These are phyloP conservation scores for Escovopsis sp. DNA, from an alignment of 2,329 filamentous ascomycete species.

Conservation along the genomic window DNA sequence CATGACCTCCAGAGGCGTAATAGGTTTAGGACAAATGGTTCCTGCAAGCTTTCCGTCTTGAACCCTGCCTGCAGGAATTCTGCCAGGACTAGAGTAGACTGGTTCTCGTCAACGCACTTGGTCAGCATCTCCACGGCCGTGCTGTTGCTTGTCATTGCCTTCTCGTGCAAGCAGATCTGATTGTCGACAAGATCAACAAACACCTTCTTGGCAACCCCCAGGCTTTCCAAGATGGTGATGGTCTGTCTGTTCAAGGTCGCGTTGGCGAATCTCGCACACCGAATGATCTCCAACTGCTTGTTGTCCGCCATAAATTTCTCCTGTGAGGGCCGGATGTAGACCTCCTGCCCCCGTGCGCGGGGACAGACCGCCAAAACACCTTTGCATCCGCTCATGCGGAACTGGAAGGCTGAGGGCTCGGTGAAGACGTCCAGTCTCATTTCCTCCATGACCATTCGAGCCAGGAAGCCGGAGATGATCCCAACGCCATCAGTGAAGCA, in stretches of 20 bases:
- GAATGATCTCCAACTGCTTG: slow-evolving; percentile 70
- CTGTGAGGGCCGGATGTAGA: slow-evolving; percentile 73
- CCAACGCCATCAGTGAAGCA: slow-evolving; percentile 88
- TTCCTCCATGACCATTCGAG: slow-evolving; percentile 57
- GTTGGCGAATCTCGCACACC: slow-evolving; percentile 58
- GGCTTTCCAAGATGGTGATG: slow-evolving; percentile 66
- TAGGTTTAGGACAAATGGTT: slow-evolving; percentile 72
- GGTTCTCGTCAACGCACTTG: slow-evolving; percentile 72
- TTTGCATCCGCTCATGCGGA: slow-evolving; percentile 84
- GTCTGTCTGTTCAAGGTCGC: slow-evolving; percentile 82
- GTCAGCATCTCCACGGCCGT: slow-evolving; percentile 55
- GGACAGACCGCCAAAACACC: slow-evolving; percentile 70
- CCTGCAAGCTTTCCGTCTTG: slow-evolving; percentile 41
- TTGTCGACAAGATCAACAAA: slow-evolving; percentile 53
- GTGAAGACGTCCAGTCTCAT: slow-evolving; percentile 43
- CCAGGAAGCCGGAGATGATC: slow-evolving; percentile 70
- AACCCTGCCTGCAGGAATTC: slow-evolving; percentile 70
- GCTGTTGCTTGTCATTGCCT: slow-evolving; percentile 50
- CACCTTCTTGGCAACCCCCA: slow-evolving; percentile 53
- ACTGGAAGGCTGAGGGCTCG: slow-evolving; percentile 74
- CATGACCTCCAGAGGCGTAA: slow-evolving; percentile 77
- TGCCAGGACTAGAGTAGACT: slow-evolving; percentile 59
- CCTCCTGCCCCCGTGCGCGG: slow-evolving; percentile 47
- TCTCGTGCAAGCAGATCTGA: slow-evolving; percentile 54
- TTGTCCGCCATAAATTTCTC: slow-evolving; percentile 66